Evolutionary conservation across 306 rosid species (phyloP).

Genomic region (Oxytropis ochrocephala): DNA sequence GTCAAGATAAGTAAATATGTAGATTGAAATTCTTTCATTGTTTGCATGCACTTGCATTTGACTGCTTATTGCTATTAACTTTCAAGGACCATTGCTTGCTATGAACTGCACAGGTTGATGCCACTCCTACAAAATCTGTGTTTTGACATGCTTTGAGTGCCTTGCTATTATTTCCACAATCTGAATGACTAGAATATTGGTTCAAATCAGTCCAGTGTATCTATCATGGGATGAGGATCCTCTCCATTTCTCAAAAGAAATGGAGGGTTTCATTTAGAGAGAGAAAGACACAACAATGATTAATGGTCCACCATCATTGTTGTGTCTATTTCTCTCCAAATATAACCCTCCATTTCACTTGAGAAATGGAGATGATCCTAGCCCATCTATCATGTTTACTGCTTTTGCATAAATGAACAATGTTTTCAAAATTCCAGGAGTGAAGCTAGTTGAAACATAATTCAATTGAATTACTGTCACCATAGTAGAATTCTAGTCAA

Average conservation of each 20-base stretch:
- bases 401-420: not conserved
- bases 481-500: not conserved
- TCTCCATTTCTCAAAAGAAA: too few species aligned
- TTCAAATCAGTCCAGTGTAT: not conserved
- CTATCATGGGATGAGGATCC: too few species aligned
- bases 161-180: not conserved
- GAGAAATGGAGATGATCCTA: too few species aligned
- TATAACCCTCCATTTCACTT: too few species aligned
- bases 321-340: too few species aligned
- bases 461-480: not conserved
- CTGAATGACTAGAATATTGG: not conserved
- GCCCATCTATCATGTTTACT: not conserved
- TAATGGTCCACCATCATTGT: too few species aligned
- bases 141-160: not conserved
- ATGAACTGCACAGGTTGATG: not conserved
- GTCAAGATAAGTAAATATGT: slow-evolving; percentile 9
- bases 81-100: not conserved
- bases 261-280: too few species aligned
- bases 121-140: not conserved
- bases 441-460: not conserved
- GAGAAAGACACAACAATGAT: too few species aligned
- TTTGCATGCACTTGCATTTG: not conserved
- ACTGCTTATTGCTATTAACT: not conserved
- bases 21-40: not conserved
- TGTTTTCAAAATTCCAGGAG: not conserved